A percentile compares a stretch with the other conserved stretches of the same genome.
phyloP scores from a whole-genome alignment of 441 rosid genomes.

The Brassica hybrid region DNA sequence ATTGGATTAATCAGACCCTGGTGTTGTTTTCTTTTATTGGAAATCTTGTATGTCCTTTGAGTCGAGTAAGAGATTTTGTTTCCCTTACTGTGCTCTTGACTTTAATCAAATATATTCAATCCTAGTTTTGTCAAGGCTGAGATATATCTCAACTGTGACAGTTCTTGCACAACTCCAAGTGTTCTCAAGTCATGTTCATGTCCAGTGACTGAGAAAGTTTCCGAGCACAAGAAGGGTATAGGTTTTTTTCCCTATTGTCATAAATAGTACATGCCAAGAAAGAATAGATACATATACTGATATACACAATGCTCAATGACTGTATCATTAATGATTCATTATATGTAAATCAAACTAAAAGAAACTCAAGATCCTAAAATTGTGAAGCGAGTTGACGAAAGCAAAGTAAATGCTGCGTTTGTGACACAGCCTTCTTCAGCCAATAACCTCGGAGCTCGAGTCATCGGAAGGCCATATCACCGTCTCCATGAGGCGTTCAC shows the following conservation, averaged over 20 bases:
- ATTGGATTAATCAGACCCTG: too few relatives aligned
- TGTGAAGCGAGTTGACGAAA: not conserved
- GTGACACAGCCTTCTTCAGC: slow-evolving; percentile 42
- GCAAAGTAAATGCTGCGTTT: not conserved
- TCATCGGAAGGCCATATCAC: slow-evolving; percentile 98
- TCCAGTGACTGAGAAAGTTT: not conserved
- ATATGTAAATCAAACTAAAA: slow-evolving; percentile 26
- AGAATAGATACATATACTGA: too few relatives aligned
- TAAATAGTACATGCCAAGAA: not conserved
- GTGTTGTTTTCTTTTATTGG: too few relatives aligned
- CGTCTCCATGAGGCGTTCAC: slow-evolving; percentile 84
- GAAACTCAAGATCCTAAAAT: slow-evolving; percentile 28
- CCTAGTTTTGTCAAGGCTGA: too few relatives aligned
- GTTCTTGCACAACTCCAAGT: too few relatives aligned
- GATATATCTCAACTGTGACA: too few relatives aligned
- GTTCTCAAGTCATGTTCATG: too few relatives aligned
- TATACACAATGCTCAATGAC: not conserved
- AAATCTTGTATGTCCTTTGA: too few relatives aligned
- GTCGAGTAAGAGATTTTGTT: too few relatives aligned
- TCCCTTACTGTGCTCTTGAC: too few relatives aligned
- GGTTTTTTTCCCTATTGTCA: not conserved
- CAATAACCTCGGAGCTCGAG: slow-evolving; percentile 69
- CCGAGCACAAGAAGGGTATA: slow-evolving; percentile 15
- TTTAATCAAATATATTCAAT: too few relatives aligned
- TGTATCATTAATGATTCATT: not conserved